Base-by-base conservation (phyloP, 805 yeast species). In the Lipomyces sp. region DNA sequence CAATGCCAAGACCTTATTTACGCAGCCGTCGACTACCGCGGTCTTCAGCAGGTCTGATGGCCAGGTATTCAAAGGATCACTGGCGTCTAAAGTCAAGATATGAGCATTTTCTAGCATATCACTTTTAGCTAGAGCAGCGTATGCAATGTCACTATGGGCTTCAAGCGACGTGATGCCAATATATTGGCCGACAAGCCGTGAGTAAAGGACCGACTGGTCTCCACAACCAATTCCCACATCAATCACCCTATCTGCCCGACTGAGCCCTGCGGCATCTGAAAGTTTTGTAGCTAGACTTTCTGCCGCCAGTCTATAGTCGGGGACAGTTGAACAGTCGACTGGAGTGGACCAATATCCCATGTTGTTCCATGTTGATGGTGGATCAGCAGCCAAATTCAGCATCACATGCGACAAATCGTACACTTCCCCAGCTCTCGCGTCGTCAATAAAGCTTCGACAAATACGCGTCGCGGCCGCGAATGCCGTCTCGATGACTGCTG, bases 141-240 rank as follows among this genome's bases (percentile, higher is more conserved):
- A 7, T 2, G 71, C 71, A 7, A 64, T 3, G 13, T 30, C 24
- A 4, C 66, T 55, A n/a, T 67, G 69, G 5, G 58, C 50, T 4
- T 34, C 50, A 6, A 61, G 45, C 8, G 71, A 67, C 10, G 71
- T 67, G 3, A 62, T 54, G 50, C 71, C 71, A 15, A 56, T 39
- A 35, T 67, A 67, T 7, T n/a, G 2, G 33, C 53, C n/a, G 15
- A 65, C 64, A 4, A 30, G 37, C 2, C 61, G 60, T 33, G 69
- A 63, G 30, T 67, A 67, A 2, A 67, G 48, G 10, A 58, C 33
- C n/a, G 71, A 11, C 53, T 67, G 71, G 42, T 67, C 71, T 11
- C 71, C 71, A 54, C 71, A 67, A 29, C 71, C 71, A 42, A 67
- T 62, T 4, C 71, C 71, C 33, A 67, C 55, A 53, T 67, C 71